Percentiles rank a stretch among this genome's conserved stretches.
phyloP scores from a whole-genome alignment of 208 protist genomes.

The Entamoeba nuttalli region DNA sequence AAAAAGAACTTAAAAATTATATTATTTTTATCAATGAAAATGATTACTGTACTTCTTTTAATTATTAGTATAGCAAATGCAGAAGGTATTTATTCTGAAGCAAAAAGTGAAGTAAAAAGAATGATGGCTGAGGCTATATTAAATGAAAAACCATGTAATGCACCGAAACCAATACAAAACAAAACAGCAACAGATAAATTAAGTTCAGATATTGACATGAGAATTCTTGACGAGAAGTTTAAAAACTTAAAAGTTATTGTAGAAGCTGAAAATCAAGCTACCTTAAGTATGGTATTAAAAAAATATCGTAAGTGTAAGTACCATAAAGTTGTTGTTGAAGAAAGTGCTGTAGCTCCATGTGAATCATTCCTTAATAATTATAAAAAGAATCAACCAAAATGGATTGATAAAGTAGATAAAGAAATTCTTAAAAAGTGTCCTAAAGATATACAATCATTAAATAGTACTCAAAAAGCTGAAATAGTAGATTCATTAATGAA shows the following conservation, averaged over 20 bases:
- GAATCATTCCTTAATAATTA: not conserved
- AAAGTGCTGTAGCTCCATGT: not conserved
- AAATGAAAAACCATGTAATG: not conserved
- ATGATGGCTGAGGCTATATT: not conserved
- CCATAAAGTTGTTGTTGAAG: not conserved
- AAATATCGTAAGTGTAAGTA: not conserved
- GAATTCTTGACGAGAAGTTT: not conserved
- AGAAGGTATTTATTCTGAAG: not conserved
- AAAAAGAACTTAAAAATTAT: not conserved
- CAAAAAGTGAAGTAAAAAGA: not conserved
- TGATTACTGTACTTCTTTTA: not conserved
- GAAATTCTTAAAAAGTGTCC: not conserved
- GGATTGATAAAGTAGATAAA: not conserved
- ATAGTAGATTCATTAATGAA: not conserved
- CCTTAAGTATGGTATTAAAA: not conserved
- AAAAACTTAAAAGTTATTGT: not conserved
- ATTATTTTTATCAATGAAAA: not conserved
- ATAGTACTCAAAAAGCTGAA: not conserved
- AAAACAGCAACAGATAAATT: not conserved
- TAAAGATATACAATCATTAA: not conserved
- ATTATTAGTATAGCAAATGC: not conserved
- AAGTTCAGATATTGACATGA: not conserved
- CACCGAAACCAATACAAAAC: not conserved
- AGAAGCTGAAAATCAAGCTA: not conserved
- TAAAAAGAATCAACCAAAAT: not conserved